phyloP scores from a whole-genome alignment of 108 stramenopile species.

The Tribonema minus region DNA sequence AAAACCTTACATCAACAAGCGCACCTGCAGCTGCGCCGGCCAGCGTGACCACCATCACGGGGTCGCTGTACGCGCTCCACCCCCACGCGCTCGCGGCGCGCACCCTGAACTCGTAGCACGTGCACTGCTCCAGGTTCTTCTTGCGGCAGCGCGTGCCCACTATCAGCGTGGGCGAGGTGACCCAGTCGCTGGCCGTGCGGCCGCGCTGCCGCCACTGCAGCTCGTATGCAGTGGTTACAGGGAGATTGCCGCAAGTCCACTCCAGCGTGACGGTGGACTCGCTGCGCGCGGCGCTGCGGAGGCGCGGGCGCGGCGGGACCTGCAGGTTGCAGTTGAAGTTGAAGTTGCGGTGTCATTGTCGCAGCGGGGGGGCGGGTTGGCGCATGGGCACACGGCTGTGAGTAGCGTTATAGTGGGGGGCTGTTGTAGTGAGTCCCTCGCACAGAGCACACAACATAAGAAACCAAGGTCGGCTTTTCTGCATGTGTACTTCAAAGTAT shows the following conservation, averaged over 20 bases:
- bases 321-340: no score
- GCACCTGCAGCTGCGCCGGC: not conserved
- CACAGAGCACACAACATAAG: no score
- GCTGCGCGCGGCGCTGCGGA: slow-evolving; percentile 12
- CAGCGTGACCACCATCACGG: slow-evolving; percentile 39
- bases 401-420: no score
- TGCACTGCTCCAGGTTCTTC: slow-evolving; percentile 24
- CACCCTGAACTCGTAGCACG: slow-evolving; percentile 48
- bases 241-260: slow-evolving; percentile 21
- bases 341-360: no score
- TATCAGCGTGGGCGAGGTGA: slow-evolving; percentile 36
- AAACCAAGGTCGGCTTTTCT: no score
- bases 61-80: slow-evolving; percentile 44
- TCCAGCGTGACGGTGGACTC: slow-evolving; percentile 40
- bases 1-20: no score
- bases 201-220: slow-evolving; percentile 49
- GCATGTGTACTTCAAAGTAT: no score
- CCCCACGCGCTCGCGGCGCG: slow-evolving; percentile 47
- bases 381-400: no score
- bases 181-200: slow-evolving; percentile 25
- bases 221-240: slow-evolving; percentile 36
- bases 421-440: no score
- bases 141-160: slow-evolving; percentile 35
- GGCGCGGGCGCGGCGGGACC: slow-evolving; percentile 3
- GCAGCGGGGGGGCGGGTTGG: no score